These are phyloP conservation scores for Prunus armeniaca DNA, from an alignment of 306 rosid genomes.

Conservation along the genomic window DNA sequence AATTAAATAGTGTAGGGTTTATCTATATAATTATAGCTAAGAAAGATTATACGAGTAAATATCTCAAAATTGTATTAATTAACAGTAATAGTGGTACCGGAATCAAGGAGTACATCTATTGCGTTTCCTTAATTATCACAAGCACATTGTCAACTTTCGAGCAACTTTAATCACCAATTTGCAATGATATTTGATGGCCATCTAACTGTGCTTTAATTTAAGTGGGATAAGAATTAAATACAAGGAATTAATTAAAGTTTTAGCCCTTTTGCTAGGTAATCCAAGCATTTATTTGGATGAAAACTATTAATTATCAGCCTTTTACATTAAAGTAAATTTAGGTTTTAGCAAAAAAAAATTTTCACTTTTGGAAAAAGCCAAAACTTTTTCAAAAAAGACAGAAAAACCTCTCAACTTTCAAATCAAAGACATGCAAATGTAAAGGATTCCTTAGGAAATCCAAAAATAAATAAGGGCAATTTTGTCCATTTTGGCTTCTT, in stretches of 20 bases:
- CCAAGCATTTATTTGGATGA: slow-evolving; percentile 11
- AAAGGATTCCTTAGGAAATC: too few species aligned
- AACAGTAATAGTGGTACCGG: background rate
- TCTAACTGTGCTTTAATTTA: background rate
- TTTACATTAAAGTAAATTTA: too few species aligned
- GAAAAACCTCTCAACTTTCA: too few species aligned
- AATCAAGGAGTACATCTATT: background rate
- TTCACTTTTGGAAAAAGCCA: too few species aligned
- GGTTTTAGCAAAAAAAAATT: too few species aligned
- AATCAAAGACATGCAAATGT: too few species aligned
- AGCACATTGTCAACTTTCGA: background rate
- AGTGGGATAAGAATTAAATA: background rate
- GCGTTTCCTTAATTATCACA: background rate
- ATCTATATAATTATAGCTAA: too few species aligned
- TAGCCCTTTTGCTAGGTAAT: slow-evolving; percentile 4
- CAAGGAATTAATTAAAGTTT: slow-evolving; percentile 1
- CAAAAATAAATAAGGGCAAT: too few species aligned
- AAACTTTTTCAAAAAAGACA: too few species aligned
- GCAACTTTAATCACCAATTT: background rate
- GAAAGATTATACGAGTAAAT: too few species aligned
- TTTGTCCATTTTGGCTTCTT: too few species aligned
- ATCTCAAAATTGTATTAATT: background rate
- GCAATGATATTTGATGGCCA: background rate
- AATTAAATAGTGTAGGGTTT: too few species aligned
- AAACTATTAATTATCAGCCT: background rate